Evolutionary conservation across 208 protist genomes (phyloP).

Genomic region (Acanthamoeba lenticulata): DNA sequence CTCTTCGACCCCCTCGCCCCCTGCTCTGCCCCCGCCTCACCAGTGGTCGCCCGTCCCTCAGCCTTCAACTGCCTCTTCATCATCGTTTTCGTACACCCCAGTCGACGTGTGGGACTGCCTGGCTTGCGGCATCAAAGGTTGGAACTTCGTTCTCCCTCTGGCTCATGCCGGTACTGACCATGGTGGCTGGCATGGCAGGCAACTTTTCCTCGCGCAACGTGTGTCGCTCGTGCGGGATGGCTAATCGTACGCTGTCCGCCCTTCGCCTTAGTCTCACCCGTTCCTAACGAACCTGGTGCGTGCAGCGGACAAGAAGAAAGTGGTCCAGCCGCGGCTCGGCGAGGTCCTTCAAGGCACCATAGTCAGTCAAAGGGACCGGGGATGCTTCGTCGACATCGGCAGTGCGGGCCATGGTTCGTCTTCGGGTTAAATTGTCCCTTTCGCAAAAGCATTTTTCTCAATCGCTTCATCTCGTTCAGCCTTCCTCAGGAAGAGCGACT

Average conservation of each 20-base stretch:
- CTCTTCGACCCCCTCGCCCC: too few species aligned
- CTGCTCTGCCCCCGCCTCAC: too few species aligned
- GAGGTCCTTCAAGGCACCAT: neutral
- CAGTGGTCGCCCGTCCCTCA: too few species aligned
- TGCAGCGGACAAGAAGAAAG: too few species aligned
- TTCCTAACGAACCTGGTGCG: neutral
- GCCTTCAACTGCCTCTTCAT: too few species aligned
- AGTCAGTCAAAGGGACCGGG: neutral
- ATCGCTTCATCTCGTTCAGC: neutral
- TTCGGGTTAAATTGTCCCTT: neutral
- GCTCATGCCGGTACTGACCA: neutral
- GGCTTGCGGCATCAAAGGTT: too few species aligned
- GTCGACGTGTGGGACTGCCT: too few species aligned
- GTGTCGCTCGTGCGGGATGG: neutral
- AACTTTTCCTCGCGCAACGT: neutral
- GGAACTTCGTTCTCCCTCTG: neutral
- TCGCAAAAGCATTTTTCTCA: neutral
- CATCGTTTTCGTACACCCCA: too few species aligned
- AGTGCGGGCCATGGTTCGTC: neutral
- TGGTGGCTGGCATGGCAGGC: neutral
- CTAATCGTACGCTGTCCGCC: neutral
- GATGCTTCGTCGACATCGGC: neutral
- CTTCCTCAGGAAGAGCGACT: too few species aligned
- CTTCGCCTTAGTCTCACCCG: neutral
- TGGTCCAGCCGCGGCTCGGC: neutral